Percentiles rank a stretch among this genome's conserved stretches.
These are phyloP conservation scores for Nelumbo lutea DNA, from an alignment of 164 flowering plant genomes.

Conservation along the genomic window DNA sequence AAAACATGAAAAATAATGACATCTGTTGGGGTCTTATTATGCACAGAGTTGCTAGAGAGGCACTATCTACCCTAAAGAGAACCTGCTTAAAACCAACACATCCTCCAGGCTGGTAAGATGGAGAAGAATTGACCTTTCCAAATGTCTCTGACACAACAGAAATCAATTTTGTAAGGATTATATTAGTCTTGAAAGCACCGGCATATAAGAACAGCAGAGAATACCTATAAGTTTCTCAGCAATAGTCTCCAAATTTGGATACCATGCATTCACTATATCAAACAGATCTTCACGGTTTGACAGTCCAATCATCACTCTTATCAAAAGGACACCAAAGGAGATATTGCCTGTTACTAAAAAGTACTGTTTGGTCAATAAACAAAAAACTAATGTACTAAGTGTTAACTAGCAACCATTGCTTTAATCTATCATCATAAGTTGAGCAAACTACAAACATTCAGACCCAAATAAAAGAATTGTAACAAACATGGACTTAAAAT, in stretches of 20 bases:
- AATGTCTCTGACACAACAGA: constrained; percentile 52
- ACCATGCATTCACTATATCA: constrained; percentile 50
- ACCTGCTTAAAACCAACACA: constrained; percentile 38
- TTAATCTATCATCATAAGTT: not conserved
- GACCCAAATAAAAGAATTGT: no score
- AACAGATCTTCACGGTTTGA: constrained; percentile 49
- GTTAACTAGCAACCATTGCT: not conserved
- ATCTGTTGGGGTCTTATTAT: not conserved
- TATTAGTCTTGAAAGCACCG: not conserved
- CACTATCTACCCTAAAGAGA: constrained; percentile 60
- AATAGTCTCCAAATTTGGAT: constrained; percentile 53
- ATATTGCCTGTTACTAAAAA: constrained; percentile 34
- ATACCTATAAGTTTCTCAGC: constrained; percentile 60
- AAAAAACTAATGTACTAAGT: not conserved
- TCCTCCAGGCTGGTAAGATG: constrained; percentile 26
- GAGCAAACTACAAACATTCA: no score
- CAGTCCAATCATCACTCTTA: constrained; percentile 60
- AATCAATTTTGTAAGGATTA: not conserved
- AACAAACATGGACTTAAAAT: no score
- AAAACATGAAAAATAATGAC: constrained; percentile 1
- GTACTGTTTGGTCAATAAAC: not conserved
- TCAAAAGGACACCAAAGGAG: constrained; percentile 56
- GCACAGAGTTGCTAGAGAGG: not conserved
- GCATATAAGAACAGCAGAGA: not conserved
- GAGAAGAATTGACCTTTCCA: constrained; percentile 33